These are phyloP conservation scores for Luffa aegyptiaca DNA, from an alignment of 306 rosid species.

Conservation along the genomic window DNA sequence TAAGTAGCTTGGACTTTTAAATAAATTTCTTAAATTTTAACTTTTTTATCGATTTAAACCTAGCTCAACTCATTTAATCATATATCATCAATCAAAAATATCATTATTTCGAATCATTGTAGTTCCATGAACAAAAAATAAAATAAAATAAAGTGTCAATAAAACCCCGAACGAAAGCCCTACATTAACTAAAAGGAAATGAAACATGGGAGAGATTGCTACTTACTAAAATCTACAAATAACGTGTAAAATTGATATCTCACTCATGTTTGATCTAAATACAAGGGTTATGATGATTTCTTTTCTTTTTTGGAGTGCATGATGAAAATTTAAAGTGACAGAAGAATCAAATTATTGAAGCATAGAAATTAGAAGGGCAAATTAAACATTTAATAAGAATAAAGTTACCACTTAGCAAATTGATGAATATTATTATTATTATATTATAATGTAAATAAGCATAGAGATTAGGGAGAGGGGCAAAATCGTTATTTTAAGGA, in stretches of 20 bases:
- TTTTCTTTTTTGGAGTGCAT: not conserved
- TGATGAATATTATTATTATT: not conserved
- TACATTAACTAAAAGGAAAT: too few species aligned
- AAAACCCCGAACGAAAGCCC: too few species aligned
- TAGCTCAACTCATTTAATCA: too few species aligned
- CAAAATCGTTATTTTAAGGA: not conserved
- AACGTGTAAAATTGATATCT: not conserved
- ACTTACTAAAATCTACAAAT: not conserved
- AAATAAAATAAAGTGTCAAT: too few species aligned
- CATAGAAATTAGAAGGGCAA: not conserved
- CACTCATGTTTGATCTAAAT: not conserved
- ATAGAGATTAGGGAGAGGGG: not conserved
- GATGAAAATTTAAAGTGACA: not conserved
- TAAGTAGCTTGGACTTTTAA: too few species aligned
- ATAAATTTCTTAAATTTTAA: too few species aligned
- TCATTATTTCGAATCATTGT: too few species aligned
- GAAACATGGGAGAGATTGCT: too few species aligned
- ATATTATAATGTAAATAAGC: not conserved
- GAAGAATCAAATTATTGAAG: not conserved
- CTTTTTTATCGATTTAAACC: too few species aligned
- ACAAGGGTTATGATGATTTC: not conserved
- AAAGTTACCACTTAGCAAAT: not conserved
- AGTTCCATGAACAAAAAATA: too few species aligned
- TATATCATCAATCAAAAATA: too few species aligned
- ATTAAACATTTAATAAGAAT: not conserved